Evolutionary conservation across 768 basidiomycete species (phyloP).

Genomic region (Daedaleopsis nitida): DNA sequence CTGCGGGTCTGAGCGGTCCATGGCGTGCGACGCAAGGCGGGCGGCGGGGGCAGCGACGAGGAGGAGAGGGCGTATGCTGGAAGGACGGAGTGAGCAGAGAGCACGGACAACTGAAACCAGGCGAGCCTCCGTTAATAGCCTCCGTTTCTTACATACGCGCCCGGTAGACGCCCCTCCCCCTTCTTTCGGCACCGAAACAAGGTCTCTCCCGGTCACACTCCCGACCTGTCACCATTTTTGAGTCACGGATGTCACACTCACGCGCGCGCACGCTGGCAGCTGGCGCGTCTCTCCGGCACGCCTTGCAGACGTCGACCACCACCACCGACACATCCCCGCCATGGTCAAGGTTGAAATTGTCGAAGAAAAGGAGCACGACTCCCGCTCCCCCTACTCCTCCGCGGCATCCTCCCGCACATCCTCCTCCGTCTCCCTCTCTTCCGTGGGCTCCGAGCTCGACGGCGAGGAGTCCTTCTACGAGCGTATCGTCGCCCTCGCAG

Average conservation of each 20-base stretch:
- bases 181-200: conserved; percentile 21
- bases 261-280: background rate
- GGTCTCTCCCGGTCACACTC: conserved; percentile 9
- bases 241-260: background rate
- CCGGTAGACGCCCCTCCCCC: conserved; percentile 17
- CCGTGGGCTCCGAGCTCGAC: conserved; percentile 70
- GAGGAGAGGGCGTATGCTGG: conserved; percentile 4
- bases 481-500: conserved; percentile 87
- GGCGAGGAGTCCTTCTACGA: conserved; percentile 84
- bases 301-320: conserved; percentile 2
- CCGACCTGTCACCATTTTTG: conserved; percentile 7
- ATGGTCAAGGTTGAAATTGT: conserved; percentile 97
- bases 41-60: conserved; percentile 4
- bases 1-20: conserved; percentile 18
- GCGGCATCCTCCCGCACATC: conserved; percentile 73
- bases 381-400: conserved; percentile 71
- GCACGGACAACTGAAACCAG: conserved; percentile 15
- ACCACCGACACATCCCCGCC: conserved; percentile 25
- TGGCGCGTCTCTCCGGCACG: too few relatives aligned
- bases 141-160: conserved; percentile 17
- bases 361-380: conserved; percentile 70
- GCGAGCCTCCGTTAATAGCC: conserved; percentile 15
- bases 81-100: conserved; percentile 1
- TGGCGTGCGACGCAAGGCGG: conserved; percentile 8
- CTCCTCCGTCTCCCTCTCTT: conserved; percentile 75